Conservation (phyloP, 352 stramenopile genomes). For the Pythium sukuiense region DNA sequence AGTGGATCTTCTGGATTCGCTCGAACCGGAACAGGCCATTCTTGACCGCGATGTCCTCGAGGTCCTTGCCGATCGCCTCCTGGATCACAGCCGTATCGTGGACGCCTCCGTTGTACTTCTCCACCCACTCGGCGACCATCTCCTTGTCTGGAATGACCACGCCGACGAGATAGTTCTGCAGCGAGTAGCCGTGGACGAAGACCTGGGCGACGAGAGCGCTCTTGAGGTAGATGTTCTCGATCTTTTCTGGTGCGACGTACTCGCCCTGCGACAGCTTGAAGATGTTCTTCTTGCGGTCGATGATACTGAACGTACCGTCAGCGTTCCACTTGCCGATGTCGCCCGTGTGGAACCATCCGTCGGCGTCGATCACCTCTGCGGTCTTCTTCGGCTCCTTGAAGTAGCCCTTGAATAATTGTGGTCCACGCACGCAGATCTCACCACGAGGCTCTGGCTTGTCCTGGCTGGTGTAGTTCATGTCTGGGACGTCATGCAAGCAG, state of each 20-base stretch:
- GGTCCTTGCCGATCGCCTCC: slow-evolving; percentile 39
- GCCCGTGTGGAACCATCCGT: too few species aligned
- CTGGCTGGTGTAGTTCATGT: slow-evolving; percentile 93
- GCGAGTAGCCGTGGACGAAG: slow-evolving; percentile 94
- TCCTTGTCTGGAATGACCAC: slow-evolving; percentile 81
- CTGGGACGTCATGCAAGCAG: slow-evolving; percentile 91
- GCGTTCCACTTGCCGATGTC: too few species aligned
- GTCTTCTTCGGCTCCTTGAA: slow-evolving; percentile 92
- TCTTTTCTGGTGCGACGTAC: too few species aligned
- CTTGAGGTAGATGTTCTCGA: slow-evolving; percentile 45
- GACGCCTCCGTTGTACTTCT: slow-evolving; percentile 52
- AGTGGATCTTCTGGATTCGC: slow-evolving; percentile 86
- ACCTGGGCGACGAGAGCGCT: slow-evolving; percentile 88
- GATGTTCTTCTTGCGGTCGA: too few species aligned
- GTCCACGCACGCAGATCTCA: slow-evolving; percentile 56
- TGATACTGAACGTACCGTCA: too few species aligned
- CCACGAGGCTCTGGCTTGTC: slow-evolving; percentile 51
- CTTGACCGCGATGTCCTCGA: slow-evolving; percentile 46
- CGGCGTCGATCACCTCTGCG: slow-evolving; percentile 77
- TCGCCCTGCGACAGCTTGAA: too few species aligned
- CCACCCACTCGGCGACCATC: slow-evolving; percentile 38
- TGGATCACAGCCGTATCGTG: slow-evolving; percentile 35
- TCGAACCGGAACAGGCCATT: slow-evolving; percentile 92
- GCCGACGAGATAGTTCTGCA: slow-evolving; percentile 90
- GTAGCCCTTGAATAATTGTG: slow-evolving; percentile 88